Base-by-base conservation (phyloP, 148 eudicot genomes). In the Linanthus parryae region DNA sequence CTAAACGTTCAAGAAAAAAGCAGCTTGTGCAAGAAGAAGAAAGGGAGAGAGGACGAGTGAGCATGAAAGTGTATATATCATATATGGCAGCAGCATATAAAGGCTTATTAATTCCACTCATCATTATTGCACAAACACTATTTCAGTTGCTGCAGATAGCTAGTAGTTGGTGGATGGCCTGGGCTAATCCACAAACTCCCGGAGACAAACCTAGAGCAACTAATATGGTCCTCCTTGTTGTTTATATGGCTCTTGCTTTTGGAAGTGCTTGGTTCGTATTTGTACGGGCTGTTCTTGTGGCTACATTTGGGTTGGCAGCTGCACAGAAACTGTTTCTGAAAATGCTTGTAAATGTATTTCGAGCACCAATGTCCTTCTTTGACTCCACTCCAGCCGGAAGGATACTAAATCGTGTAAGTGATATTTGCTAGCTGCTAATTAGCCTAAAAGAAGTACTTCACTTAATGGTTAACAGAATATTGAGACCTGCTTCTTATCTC, bases 81-180 rank as follows among this genome's bases (percentile, higher is more conserved):
- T 91, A 91, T 44, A 87, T 91, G 94, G 80, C 82, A 54, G 89
- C 92, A 21, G 95, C 98, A 23, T 91, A 91, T 65, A 87, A 81
- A 62, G 98, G 98, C 31, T 59, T 71, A 48, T 58, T 91, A 53
- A 81, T 84, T 61, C 98, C 95, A 1, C 81, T 77, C 57, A 83
- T 91, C 51, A 69, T 91, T 58, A 71, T 91, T 30, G 78, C 95
- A 41, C 98, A 91, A 72, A 62, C 81, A 29, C 53, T 75, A 50
- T 91, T 91, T 74, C 95, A 86, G 72, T 62, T 71, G 73, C 79
- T 86, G 62, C 98, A 86, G 60, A 91, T 91, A 63, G 95, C 94
- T 36, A 87, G 98, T 60, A 91, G 72, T 71, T 91, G 86, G 89
- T 91, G 98, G 98, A 86, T 91, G 98, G 95, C 98, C 22, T 91